phyloP scores from a whole-genome alignment of 371 early-diverging fungal species.

The Smittium culicis region DNA sequence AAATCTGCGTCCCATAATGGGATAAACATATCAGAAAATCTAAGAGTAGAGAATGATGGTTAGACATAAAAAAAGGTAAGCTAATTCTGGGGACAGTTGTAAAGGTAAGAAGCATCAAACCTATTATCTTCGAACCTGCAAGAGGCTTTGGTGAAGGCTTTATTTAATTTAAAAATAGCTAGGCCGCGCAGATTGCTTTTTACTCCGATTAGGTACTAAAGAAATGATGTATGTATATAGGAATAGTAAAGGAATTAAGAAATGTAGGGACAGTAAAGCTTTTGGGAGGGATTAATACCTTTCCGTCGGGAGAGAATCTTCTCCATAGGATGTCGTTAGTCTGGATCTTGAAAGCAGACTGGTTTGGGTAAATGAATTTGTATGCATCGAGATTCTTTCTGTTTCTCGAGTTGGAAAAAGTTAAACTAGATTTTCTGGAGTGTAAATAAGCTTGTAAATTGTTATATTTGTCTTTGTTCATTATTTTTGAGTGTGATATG shows the following conservation, averaged over 20 bases:
- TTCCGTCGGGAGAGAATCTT: constrained; percentile 31
- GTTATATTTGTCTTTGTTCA: too few relatives aligned
- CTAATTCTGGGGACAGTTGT: background rate
- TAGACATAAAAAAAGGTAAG: background rate
- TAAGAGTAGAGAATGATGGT: constrained; percentile 12
- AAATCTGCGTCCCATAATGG: constrained; percentile 21
- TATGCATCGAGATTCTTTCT: constrained; percentile 9
- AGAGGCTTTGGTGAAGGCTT: constrained; percentile 16
- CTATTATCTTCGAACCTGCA: constrained; percentile 12
- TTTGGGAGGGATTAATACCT: constrained; percentile 13
- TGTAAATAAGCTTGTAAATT: constrained; percentile 17
- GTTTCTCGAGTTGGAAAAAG: background rate
- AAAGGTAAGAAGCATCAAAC: constrained; percentile 2
- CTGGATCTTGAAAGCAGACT: constrained; percentile 26
- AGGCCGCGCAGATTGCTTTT: constrained; percentile 22
- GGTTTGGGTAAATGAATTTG: constrained; percentile 25
- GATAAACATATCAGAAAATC: constrained; percentile 25
- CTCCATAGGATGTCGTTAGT: constrained; percentile 28
- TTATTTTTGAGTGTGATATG: too few relatives aligned
- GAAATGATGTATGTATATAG: background rate
- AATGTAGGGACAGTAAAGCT: background rate
- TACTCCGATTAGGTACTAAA: constrained; percentile 24
- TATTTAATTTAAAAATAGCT: constrained; percentile 16
- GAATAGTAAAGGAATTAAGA: background rate
- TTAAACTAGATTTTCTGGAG: constrained; percentile 11